A percentile compares a stretch with the other conserved stretches of the same genome.
Evolutionary conservation across 345 rosid genomes (phyloP).

Genomic region (Carallia pectinifolia): DNA sequence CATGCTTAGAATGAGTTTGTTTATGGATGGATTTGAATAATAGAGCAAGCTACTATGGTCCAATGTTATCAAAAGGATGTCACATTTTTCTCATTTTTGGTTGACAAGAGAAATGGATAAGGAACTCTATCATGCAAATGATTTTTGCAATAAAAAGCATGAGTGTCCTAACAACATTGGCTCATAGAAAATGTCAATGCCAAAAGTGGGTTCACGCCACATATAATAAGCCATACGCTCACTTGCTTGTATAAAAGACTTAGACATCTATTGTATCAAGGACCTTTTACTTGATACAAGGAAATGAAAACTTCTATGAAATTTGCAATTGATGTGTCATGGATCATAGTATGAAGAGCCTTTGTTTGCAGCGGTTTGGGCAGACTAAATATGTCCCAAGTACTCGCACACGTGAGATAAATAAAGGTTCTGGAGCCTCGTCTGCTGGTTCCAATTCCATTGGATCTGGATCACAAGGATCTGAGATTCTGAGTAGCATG

Average conservation of each 20-base stretch:
- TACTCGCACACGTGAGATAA: constrained; percentile 39
- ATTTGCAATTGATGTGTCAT: no score
- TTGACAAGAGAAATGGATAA: background rate
- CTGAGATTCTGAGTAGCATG: constrained; percentile 53
- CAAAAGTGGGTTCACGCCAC: background rate
- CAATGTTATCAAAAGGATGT: background rate
- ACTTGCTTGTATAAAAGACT: no score
- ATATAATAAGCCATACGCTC: background rate
- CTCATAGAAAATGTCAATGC: background rate
- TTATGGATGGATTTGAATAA: background rate
- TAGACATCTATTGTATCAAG: no score
- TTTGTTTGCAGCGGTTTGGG: constrained; percentile 31
- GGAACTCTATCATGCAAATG: background rate
- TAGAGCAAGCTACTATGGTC: background rate
- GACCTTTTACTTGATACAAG: no score
- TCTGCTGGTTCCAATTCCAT: constrained; percentile 29
- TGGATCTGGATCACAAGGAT: constrained; percentile 33
- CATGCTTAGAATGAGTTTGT: background rate
- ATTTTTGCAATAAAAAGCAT: background rate
- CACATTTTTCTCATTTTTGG: background rate
- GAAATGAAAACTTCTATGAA: no score
- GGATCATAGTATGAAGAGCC: background rate
- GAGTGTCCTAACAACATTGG: background rate
- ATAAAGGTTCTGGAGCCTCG: constrained; percentile 34
- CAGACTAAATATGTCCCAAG: constrained; percentile 41